phyloP scores from a whole-genome alignment of 2,329 filamentous ascomycete species.

The Sporothrix euskadiensis region DNA sequence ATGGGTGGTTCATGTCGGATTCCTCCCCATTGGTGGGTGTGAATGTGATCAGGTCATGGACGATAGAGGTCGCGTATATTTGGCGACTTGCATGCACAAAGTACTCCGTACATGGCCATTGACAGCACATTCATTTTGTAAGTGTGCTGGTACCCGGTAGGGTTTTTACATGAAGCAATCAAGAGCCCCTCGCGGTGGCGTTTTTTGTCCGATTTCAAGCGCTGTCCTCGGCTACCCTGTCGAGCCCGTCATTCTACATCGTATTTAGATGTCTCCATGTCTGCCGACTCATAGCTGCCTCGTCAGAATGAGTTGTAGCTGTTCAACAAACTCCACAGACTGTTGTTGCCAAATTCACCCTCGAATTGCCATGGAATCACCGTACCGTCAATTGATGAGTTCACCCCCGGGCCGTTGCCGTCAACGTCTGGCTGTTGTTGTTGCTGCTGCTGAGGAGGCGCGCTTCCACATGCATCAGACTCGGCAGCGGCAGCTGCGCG shows the following conservation, averaged over 20 bases:
- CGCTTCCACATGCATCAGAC: background rate
- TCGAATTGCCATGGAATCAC: conserved; percentile 51
- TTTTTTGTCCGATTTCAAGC: background rate
- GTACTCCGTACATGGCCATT: background rate
- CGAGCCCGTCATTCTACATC: background rate
- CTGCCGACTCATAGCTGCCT: background rate
- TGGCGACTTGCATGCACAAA: background rate
- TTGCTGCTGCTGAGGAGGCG: background rate
- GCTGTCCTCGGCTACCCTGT: background rate
- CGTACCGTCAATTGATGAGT: conserved; percentile 23
- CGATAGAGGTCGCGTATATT: background rate
- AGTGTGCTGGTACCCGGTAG: background rate
- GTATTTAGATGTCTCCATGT: background rate
- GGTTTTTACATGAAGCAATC: background rate
- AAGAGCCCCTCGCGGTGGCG: background rate
- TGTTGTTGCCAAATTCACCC: conserved; percentile 56
- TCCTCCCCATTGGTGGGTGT: background rate
- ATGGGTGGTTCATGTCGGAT: background rate
- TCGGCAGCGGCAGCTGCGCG: background rate
- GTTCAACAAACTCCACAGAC: conserved; percentile 59
- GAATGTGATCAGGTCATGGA: background rate
- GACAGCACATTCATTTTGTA: background rate
- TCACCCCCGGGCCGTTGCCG: background rate
- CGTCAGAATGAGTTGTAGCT: conserved; percentile 43
- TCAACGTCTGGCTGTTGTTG: background rate